A percentile compares a stretch with the other conserved stretches of the same genome.
Evolutionary conservation across 495 filamentous ascomycete genomes (phyloP).

Genomic region (Cryomyces minteri): DNA sequence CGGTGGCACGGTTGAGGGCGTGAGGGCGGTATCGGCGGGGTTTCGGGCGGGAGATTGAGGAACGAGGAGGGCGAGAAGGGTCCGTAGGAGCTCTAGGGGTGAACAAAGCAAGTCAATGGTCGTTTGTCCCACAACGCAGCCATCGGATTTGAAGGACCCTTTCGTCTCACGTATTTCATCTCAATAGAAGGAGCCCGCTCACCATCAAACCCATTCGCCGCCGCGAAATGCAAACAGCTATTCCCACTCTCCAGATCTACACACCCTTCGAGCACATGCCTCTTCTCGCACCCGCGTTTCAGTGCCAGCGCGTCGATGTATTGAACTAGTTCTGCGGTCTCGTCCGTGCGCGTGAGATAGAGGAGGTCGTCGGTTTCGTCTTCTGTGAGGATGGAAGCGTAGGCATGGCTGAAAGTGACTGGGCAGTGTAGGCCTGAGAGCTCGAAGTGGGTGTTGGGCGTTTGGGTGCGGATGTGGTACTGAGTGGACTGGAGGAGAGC

Average conservation of each 20-base stretch:
- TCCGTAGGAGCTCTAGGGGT: constrained; percentile 2
- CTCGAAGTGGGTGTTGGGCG: background rate
- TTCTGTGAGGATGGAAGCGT: constrained; percentile 29
- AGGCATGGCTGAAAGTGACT: background rate
- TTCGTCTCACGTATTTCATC: constrained; percentile 16
- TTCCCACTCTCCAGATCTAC: constrained; percentile 56
- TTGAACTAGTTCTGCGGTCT: constrained; percentile 45
- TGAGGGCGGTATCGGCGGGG: background rate
- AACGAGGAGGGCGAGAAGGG: background rate
- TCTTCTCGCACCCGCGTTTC: constrained; percentile 30
- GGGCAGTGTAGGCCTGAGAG: background rate
- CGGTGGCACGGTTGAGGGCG: background rate
- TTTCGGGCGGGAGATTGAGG: background rate
- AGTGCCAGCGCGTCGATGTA: constrained; percentile 37
- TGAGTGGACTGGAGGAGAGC: no score
- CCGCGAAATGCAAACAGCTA: constrained; percentile 65
- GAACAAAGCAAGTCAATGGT: no score
- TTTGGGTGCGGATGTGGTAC: background rate
- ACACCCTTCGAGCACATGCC: constrained; percentile 10
- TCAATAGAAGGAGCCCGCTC: background rate
- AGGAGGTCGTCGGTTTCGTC: constrained; percentile 80
- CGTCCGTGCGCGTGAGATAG: constrained; percentile 62
- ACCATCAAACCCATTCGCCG: constrained; percentile 48
- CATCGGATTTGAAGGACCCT: no score
- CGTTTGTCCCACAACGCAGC: background rate